These are phyloP conservation scores for Trapa incisa DNA, from an alignment of 345 rosid species.

Conservation along the genomic window DNA sequence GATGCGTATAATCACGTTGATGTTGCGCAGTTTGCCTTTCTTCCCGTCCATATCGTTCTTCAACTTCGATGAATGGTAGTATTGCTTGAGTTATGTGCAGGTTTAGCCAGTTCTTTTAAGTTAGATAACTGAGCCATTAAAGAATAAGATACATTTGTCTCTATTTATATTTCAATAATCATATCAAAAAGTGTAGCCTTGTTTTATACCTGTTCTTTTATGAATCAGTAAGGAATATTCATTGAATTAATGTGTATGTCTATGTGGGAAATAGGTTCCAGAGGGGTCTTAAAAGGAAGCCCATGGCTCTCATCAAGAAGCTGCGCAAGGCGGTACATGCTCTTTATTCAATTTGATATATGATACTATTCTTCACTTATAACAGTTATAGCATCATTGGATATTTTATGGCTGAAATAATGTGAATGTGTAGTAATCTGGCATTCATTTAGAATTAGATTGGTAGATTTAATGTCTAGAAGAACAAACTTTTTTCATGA, in stretches of 20 bases:
- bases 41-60: not conserved
- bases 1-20: not conserved
- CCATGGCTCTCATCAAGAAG: slow-evolving; percentile 79
- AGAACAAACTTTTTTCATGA: not conserved
- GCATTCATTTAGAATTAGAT: not conserved
- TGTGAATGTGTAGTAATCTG: not conserved
- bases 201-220: not conserved
- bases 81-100: too few relatives aligned
- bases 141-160: not conserved
- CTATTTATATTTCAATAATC: not conserved
- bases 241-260: not conserved
- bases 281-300: slow-evolving; percentile 80
- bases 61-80: too few relatives aligned
- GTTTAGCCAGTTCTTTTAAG: too few relatives aligned
- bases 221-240: not conserved
- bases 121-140: too few relatives aligned
- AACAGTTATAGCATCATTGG: not conserved
- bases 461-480: too few relatives aligned
- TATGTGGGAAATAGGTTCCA: slow-evolving; percentile 45
- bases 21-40: not conserved
- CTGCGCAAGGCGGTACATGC: slow-evolving; percentile 61
- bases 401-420: not conserved
- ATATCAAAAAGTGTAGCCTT: not conserved
- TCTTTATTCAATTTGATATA: not conserved
- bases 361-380: not conserved